A percentile compares a stretch with the other conserved stretches of the same genome.
Conservation (phyloP, 2,329 filamentous ascomycete genomes). For the Alternaria ventricosa region DNA sequence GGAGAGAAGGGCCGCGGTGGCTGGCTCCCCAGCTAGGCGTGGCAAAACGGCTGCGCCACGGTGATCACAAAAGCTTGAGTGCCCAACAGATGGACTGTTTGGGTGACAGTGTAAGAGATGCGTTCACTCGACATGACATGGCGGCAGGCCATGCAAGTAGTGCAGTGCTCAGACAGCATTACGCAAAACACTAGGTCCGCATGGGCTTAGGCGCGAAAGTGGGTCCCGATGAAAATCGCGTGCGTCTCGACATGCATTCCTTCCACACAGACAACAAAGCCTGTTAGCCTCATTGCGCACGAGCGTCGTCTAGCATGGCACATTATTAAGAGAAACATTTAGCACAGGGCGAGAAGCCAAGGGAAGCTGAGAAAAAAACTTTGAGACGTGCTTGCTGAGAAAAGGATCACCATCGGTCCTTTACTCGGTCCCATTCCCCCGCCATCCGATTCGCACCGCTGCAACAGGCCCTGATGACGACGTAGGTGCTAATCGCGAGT, state of each 20-base stretch:
- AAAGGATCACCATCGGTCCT: constrained; percentile 31
- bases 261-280: constrained; percentile 30
- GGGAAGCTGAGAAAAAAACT: constrained; percentile 15
- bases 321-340: constrained; percentile 35
- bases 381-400: constrained; percentile 20
- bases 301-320: constrained; percentile 18
- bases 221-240: constrained; percentile 26
- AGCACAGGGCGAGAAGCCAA: constrained; percentile 21
- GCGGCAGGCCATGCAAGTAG: not conserved
- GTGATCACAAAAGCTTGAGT: constrained; percentile 13
- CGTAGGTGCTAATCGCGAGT: constrained; percentile 35
- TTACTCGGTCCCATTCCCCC: constrained; percentile 41
- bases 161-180: constrained; percentile 10
- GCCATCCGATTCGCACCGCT: constrained; percentile 39
- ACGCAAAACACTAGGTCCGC: constrained; percentile 8
- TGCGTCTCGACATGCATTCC: constrained; percentile 26
- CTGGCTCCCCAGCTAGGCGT: not conserved
- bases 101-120: constrained; percentile 8
- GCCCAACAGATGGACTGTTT: constrained; percentile 5
- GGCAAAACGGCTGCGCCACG: constrained; percentile 14
- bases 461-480: constrained; percentile 41
- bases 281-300: constrained; percentile 27
- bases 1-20: constrained; percentile 2
- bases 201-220: constrained; percentile 10
- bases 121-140: constrained; percentile 14